Conservation (phyloP, 2,329 filamentous ascomycete species). For the Cladophialophora psammophila region DNA sequence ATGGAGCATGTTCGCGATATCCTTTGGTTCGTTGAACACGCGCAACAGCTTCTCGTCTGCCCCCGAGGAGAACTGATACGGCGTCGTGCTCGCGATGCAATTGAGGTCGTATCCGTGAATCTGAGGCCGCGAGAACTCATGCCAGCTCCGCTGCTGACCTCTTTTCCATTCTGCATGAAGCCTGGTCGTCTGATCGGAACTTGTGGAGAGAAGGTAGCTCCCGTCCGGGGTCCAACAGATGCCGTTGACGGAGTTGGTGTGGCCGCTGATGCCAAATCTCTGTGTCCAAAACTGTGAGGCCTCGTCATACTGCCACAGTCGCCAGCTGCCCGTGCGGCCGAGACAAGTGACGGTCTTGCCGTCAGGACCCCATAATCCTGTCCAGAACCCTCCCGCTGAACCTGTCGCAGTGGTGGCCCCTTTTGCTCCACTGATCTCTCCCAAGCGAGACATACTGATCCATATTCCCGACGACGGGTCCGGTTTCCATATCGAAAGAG, state of each 20-base stretch:
- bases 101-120: slow-evolving; percentile 99
- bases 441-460: slow-evolving; percentile 83
- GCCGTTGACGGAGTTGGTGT: slow-evolving; percentile 80
- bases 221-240: slow-evolving; percentile 84
- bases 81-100: slow-evolving; percentile 79
- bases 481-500: slow-evolving; percentile 88
- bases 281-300: slow-evolving; percentile 76
- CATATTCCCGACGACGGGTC: slow-evolving; percentile 86
- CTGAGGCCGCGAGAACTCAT: slow-evolving; percentile 93
- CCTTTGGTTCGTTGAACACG: slow-evolving; percentile 88
- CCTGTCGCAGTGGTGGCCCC: slow-evolving; percentile 96
- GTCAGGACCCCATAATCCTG: slow-evolving; percentile 85
- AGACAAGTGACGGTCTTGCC: slow-evolving; percentile 74
- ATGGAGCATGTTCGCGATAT: slow-evolving; percentile 76
- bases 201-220: slow-evolving; percentile 85
- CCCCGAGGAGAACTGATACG: slow-evolving; percentile 84
- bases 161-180: slow-evolving; percentile 81
- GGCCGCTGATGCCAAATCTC: slow-evolving; percentile 78
- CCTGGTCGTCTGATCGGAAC: slow-evolving; percentile 90
- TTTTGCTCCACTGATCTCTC: slow-evolving; percentile 93
- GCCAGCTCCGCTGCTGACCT: slow-evolving; percentile 70
- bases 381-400: slow-evolving; percentile 96
- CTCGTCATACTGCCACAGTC: slow-evolving; percentile 75
- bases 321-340: slow-evolving; percentile 91
- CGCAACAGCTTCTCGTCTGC: slow-evolving; percentile 98